Percentiles rank a stretch among this genome's conserved stretches.
Conservation (phyloP, 768 basidiomycete genomes). For the Dictyophora rubrovolvata region DNA sequence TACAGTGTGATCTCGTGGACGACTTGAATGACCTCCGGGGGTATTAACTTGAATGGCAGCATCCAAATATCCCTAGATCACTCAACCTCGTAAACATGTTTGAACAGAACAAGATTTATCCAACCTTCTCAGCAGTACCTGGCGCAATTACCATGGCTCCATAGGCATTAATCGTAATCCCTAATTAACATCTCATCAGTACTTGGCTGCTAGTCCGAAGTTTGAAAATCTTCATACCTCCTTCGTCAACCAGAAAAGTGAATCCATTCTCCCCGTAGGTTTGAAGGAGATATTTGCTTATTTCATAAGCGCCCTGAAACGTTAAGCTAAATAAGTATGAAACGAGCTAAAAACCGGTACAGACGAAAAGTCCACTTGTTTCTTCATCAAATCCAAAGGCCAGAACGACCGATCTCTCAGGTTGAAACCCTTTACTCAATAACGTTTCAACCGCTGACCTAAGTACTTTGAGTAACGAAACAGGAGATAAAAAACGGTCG, state of each 20-base stretch:
- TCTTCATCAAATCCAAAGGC: conserved; percentile 76
- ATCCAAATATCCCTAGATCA: conserved; percentile 43
- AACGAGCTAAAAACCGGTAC: neutral
- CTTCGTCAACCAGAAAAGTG: conserved; percentile 82
- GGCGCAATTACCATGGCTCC: conserved; percentile 51
- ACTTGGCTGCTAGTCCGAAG: neutral
- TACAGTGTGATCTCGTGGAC: conserved; percentile 76
- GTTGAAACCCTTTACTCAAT: conserved; percentile 50
- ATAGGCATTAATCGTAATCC: conserved; percentile 38
- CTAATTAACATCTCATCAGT: conserved; percentile 17
- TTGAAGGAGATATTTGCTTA: conserved; percentile 36
- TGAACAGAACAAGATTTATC: neutral
- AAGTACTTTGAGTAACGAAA: neutral
- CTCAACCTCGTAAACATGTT: neutral
- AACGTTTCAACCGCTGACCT: conserved; percentile 55
- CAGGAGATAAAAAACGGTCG: neutral
- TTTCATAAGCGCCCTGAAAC: conserved; percentile 28
- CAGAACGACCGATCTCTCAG: conserved; percentile 50
- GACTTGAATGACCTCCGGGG: conserved; percentile 76
- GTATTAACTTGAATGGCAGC: conserved; percentile 54
- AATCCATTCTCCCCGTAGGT: conserved; percentile 65
- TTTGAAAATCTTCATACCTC: conserved; percentile 35
- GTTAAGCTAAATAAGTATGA: neutral
- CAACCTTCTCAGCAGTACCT: conserved; percentile 54
- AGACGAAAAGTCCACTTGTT: conserved; percentile 39